Conservation (phyloP, 352 stramenopile genomes). For the Phytophthora crassamura region DNA sequence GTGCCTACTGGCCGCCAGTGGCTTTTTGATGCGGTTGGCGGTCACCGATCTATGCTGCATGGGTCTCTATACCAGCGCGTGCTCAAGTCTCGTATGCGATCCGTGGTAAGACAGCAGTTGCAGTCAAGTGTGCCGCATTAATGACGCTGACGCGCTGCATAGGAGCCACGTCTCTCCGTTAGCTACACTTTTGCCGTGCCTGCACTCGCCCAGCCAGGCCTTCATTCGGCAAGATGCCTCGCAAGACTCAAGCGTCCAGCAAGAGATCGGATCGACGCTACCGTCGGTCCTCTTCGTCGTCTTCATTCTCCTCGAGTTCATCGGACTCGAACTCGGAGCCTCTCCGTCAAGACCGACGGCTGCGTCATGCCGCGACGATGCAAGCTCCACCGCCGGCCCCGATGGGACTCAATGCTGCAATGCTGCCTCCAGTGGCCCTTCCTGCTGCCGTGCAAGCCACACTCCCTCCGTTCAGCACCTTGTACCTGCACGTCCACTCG, state of each 20-base stretch:
- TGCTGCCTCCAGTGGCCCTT: no score
- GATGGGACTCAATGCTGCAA: no score
- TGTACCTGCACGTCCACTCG: slow-evolving; percentile 65
- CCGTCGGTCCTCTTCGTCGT: not conserved
- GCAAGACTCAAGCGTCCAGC: not conserved
- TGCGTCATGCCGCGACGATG: slow-evolving; percentile 1
- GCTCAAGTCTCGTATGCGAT: not conserved
- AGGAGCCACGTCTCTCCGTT: no score
- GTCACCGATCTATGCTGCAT: not conserved
- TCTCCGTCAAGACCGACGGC: not conserved
- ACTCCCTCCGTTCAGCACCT: slow-evolving; percentile 24
- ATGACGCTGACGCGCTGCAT: not conserved
- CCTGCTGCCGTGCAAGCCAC: no score
- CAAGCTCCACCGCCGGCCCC: no score
- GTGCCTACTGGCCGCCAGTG: no score
- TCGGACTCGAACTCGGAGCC: no score
- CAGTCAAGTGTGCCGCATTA: slow-evolving; percentile 1
- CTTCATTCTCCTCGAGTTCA: no score
- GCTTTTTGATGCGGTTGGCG: no score
- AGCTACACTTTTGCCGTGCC: no score
- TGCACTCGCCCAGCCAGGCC: not conserved
- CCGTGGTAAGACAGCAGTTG: slow-evolving; percentile 1
- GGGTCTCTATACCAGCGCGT: slow-evolving; percentile 1
- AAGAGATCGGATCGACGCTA: no score
- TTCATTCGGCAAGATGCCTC: slow-evolving; percentile 7